Evolutionary conservation across 2,329 filamentous ascomycete species (phyloP), one percentile per base, ranked within the genome.

Genomic region (Bipolaris cookei): DNA sequence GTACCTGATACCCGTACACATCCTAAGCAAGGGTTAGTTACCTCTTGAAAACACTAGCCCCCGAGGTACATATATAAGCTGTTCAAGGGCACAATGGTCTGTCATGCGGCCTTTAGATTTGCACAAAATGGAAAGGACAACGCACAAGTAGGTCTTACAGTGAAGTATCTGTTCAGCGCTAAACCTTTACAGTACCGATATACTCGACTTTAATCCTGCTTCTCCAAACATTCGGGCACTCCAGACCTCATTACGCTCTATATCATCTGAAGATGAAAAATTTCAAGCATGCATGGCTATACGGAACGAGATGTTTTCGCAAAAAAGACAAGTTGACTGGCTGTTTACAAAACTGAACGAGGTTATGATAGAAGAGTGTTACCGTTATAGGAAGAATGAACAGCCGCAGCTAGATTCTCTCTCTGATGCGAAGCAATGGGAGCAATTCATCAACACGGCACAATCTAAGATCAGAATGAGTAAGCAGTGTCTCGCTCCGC

Each of bases 401-500:
- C 18, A 46, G 34, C 41, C 20, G 14, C 16, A 46, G 20, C 42
- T 50, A 23, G 42, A 56, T 47, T 1, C 41, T 30, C 14, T 34
- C 8, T 43, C 43, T 16, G 50, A 65, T 42, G 44, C 42, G n/a
- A 63, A 61, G 34, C 39, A 57, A 35, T 65, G 44, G 60, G 47
- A 59, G 53, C 43, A 56, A 16, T 63, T 61, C 38, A 11, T 56
- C 21, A 51, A 53, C 13, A 53, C 56, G 13, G 59, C 49, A 35
- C 20, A 41, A 30, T 30, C 43, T 16, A 56, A 54, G 14, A 43
- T 48, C 16, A 49, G 28, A 18, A 43, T 55, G 25, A 66, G 47
- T 34, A 58, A 59, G 54, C 6, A 46, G 45, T 63, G 51, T 44
- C 51, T 66, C 14, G 51, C 50, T 47, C 55, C 56, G 39, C 59